Base-by-base conservation (phyloP, 73 alveolate species). In the Paraurostyla sp. region DNA sequence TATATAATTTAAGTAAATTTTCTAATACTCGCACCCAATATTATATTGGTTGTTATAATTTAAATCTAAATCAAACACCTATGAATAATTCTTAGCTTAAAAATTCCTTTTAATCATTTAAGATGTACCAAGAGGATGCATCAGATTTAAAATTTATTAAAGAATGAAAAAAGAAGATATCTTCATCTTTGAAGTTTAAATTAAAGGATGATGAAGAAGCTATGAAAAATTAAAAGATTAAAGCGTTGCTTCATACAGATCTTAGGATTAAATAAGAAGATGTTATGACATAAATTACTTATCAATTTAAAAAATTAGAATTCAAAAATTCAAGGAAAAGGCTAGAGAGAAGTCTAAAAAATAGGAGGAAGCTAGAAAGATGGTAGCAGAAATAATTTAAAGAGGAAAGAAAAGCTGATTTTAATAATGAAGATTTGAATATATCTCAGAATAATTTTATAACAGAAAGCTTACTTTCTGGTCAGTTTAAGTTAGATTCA, bases 241-340 rank as follows among this genome's bases (percentile, higher is more conserved):
- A 2, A 36, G 46, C 41, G 6, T 15, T 65, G 25, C 35, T 38
- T 65, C 7, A 15, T 36, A 15, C 38, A 9, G 58, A 65, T 35
- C 35, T 15, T 9, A 9, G 41, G 58, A 30, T 38, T 7, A 32
- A 65, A 40, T 3, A 40, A 0, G 56, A 65, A 40, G 82, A 65
- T 38, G 1, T 65, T 38, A 65, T 65, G 82, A 65, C 82, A 1
- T 30, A 65, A 38, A 65, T 65, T 11, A 65, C 82, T 13, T 65
- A 65, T 35, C 25, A 65, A 65, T 65, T 65, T 38, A 65, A 65
- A 38, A 65, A 65, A 40, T 16, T 65, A 6, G 56, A 65, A 40
- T 65, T 65, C 41, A 65, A 65, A 40, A 58, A 65, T 23, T 22
- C 41, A 9, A 36, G 82, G 41, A 65, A 65, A 40, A 32, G 82